Conservation (phyloP, 2,329 filamentous ascomycete species). For the Ceratocystiopsis sp. region DNA sequence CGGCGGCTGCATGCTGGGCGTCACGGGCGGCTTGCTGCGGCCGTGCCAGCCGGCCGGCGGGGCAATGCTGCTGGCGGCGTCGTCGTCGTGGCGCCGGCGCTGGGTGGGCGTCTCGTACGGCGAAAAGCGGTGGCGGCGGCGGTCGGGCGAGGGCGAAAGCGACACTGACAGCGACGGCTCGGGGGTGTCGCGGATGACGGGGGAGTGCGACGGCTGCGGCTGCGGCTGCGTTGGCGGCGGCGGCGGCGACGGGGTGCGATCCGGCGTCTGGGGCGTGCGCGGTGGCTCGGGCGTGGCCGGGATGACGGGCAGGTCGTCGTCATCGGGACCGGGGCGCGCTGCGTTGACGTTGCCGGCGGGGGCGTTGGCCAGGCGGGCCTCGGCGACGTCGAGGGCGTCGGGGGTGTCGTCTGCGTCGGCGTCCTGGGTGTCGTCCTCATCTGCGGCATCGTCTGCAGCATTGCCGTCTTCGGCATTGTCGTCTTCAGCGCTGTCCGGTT, state of each 20-base stretch:
- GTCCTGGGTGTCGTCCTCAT: neutral
- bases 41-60: slow-evolving; percentile 6
- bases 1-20: slow-evolving; percentile 4
- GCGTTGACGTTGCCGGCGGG: slow-evolving; percentile 1
- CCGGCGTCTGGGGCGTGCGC: too few relatives aligned
- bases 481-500: neutral
- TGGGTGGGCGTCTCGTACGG: neutral
- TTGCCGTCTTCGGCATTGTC: neutral
- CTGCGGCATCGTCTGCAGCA: neutral
- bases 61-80: neutral
- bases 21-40: slow-evolving; percentile 4
- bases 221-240: too few relatives aligned
- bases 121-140: neutral
- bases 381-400: neutral
- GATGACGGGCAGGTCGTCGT: neutral
- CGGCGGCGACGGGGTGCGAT: too few relatives aligned
- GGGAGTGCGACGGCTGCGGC: too few relatives aligned
- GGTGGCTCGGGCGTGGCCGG: neutral
- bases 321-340: neutral
- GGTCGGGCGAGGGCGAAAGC: neutral
- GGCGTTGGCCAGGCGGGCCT: neutral
- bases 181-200: too few relatives aligned
- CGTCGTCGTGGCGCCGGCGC: neutral
- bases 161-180: slow-evolving; percentile 3
- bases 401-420: neutral